These are phyloP conservation scores for Cyclotella kingstonii DNA, from an alignment of 108 stramenopile genomes.

Conservation along the genomic window DNA sequence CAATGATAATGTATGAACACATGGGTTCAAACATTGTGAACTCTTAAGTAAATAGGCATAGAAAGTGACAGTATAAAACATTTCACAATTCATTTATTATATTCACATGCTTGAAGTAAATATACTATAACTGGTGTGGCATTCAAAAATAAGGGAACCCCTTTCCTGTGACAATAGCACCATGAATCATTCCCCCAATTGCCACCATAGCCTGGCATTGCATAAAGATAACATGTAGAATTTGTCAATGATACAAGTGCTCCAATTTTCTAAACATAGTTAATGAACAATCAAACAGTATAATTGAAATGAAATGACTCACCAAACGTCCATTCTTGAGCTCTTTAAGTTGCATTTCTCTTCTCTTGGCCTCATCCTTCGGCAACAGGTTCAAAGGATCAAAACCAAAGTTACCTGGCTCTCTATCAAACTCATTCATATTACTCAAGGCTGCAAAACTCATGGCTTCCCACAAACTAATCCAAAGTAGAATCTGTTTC, in stretches of 20 bases:
- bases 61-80: too few relatives aligned
- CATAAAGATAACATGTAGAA: conserved; percentile 53
- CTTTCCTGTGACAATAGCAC: conserved; percentile 81
- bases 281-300: conserved; percentile 1
- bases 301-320: not conserved
- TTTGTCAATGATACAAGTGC: not conserved
- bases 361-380: conserved; percentile 47
- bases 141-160: conserved; percentile 92
- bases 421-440: conserved; percentile 68
- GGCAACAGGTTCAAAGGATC: conserved; percentile 71
- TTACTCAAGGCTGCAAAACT: conserved; percentile 59
- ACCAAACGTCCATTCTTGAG: conserved; percentile 87
- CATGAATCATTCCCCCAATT: conserved; percentile 86
- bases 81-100: not conserved
- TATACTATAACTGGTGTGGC: too few relatives aligned
- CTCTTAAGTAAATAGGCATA: too few relatives aligned
- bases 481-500: conserved; percentile 80
- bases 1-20: too few relatives aligned
- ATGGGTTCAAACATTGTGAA: too few relatives aligned
- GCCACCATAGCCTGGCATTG: conserved; percentile 82
- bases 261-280: too few relatives aligned
- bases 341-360: conserved; percentile 75
- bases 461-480: conserved; percentile 62
- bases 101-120: too few relatives aligned
- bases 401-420: conserved; percentile 76